These are phyloP conservation scores for Terana coerulea DNA, from an alignment of 768 basidiomycete species.

Conservation along the genomic window DNA sequence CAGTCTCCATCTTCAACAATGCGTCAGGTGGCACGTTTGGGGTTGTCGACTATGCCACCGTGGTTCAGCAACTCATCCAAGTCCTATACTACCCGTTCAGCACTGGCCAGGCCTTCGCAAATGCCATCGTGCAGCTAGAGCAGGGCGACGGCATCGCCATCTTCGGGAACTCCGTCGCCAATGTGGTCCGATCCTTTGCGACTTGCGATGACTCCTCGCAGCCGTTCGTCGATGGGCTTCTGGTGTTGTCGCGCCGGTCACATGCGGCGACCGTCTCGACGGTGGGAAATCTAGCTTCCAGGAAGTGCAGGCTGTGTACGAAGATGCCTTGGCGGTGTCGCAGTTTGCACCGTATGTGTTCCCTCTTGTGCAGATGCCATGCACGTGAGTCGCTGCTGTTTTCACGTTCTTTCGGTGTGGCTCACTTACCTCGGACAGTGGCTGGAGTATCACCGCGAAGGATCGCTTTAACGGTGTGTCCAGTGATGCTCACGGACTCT, in stretches of 20 bases:
- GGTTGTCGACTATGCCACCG: not conserved
- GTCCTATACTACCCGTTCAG: not conserved
- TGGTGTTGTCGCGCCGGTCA: not conserved
- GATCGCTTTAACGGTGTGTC: not conserved
- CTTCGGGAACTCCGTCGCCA: not conserved
- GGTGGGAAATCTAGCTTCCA: not conserved
- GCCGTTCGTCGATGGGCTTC: not conserved
- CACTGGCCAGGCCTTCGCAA: not conserved
- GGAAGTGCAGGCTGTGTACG: not conserved
- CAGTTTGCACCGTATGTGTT: not conserved
- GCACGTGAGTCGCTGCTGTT: not conserved
- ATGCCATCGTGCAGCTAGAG: not conserved
- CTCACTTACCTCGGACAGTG: not conserved
- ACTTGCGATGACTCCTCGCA: not conserved
- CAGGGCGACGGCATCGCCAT: not conserved
- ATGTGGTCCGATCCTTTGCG: not conserved
- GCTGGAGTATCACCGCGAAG: not conserved
- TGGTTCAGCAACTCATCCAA: not conserved
- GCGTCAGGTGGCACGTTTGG: not conserved
- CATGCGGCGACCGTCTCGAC: not conserved
- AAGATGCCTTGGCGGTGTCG: too few relatives aligned
- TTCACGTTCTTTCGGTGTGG: not conserved
- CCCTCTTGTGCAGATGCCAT: not conserved
- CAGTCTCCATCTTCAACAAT: slow-evolving; percentile 1
- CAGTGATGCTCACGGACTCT: not conserved